A percentile compares a stretch with the other conserved stretches of the same genome.
Evolutionary conservation across 1,139 yeast genomes (phyloP).

Genomic region (Blastobotrys persicus): DNA sequence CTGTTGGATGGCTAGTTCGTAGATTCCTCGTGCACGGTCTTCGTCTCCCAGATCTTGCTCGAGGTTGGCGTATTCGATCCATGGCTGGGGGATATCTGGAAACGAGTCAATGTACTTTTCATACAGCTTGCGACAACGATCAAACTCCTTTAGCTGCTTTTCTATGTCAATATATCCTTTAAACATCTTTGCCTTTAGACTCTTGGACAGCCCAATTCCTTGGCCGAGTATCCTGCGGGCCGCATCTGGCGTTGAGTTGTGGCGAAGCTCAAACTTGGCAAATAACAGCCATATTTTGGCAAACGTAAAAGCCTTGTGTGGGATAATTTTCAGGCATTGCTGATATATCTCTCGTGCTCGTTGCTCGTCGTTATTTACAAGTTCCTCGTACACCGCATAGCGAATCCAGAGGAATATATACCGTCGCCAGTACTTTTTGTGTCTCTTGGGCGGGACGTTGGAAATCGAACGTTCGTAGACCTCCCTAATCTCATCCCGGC

Average conservation of each 20-base stretch:
- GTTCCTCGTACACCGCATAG: conserved; percentile 64
- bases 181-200: conserved; percentile 52
- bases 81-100: conserved; percentile 44
- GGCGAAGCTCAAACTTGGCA: conserved; percentile 74
- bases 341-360: conserved; percentile 54
- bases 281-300: conserved; percentile 71
- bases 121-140: conserved; percentile 69
- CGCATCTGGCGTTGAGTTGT: conserved; percentile 42
- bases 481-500: conserved; percentile 33
- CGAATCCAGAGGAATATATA: conserved; percentile 70
- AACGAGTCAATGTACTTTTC: conserved; percentile 62
- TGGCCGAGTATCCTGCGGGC: conserved; percentile 75
- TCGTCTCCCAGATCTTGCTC: conserved; percentile 71
- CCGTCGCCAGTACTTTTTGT: conserved; percentile 56
- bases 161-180: conserved; percentile 63
- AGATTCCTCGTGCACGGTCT: conserved; percentile 63
- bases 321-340: conserved; percentile 49
- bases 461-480: conserved; percentile 50
- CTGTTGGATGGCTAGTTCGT: conserved; percentile 48
- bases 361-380: conserved; percentile 44
- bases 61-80: conserved; percentile 63
- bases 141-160: conserved; percentile 43
- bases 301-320: conserved; percentile 60
- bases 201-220: conserved; percentile 62
- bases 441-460: conserved; percentile 39